phyloP scores from a whole-genome alignment of 2,329 filamentous ascomycete genomes.

The Blastomyces gilchristii region DNA sequence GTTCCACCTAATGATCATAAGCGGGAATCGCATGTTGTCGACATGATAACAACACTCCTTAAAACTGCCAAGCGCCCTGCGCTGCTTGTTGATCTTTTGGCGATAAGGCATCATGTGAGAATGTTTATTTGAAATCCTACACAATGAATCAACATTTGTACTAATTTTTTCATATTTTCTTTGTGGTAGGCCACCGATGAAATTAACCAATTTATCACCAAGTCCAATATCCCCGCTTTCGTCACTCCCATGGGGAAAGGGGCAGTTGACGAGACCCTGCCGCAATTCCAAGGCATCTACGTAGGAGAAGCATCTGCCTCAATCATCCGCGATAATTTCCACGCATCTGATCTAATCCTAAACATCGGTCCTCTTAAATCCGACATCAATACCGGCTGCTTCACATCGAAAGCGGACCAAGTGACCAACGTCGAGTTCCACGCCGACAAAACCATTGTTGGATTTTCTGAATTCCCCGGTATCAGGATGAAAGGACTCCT shows the following conservation, averaged over 20 bases:
- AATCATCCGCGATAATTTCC: conserved; percentile 31
- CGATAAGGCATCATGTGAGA: conserved; percentile 23
- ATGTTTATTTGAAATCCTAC: conserved; percentile 50
- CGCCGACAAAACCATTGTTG: conserved; percentile 59
- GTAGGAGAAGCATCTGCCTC: conserved; percentile 64
- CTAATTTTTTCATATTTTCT: background rate
- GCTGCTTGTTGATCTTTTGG: conserved; percentile 73
- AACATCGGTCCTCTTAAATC: conserved; percentile 38
- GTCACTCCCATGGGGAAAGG: conserved; percentile 89
- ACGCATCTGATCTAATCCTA: conserved; percentile 34
- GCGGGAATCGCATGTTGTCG: conserved; percentile 72
- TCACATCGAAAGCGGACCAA: conserved; percentile 70
- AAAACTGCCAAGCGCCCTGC: conserved; percentile 63
- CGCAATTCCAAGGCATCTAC: conserved; percentile 76
- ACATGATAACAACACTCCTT: conserved; percentile 64
- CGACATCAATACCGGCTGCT: conserved; percentile 52
- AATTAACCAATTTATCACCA: conserved; percentile 60
- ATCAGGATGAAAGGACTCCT: conserved; percentile 69
- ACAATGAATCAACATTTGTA: background rate
- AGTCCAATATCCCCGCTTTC: conserved; percentile 67
- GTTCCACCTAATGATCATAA: conserved; percentile 57
- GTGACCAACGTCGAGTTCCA: conserved; percentile 77
- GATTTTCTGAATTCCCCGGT: conserved; percentile 66
- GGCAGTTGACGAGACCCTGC: conserved; percentile 63
- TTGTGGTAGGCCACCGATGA: conserved; percentile 53